These are phyloP conservation scores for Stylonectria norvegica DNA, from an alignment of 2,329 filamentous ascomycete species.

Conservation along the genomic window DNA sequence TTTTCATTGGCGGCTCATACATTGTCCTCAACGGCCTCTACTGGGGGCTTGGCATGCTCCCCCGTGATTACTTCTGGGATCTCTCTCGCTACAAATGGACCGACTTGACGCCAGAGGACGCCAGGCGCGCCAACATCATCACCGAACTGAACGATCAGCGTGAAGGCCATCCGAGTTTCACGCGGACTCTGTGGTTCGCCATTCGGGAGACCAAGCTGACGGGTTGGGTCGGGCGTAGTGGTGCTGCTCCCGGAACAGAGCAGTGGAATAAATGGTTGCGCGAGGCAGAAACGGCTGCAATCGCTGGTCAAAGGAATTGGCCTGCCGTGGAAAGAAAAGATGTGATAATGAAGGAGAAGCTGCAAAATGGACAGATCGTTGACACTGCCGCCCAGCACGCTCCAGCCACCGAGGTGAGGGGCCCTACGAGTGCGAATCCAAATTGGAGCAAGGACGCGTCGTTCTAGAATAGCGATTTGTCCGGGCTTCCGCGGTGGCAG, in stretches of 20 bases:
- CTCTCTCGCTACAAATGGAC: slow-evolving; percentile 47
- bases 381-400: slow-evolving; percentile 31
- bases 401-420: slow-evolving; percentile 26
- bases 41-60: slow-evolving; percentile 53
- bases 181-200: slow-evolving; percentile 56
- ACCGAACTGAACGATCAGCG: slow-evolving; percentile 30
- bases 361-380: slow-evolving; percentile 12
- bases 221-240: slow-evolving; percentile 51
- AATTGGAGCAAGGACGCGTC: slow-evolving; percentile 22
- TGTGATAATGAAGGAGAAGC: slow-evolving; percentile 40
- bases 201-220: slow-evolving; percentile 52
- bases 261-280: slow-evolving; percentile 54
- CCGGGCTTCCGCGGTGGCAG: background rate
- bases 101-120: slow-evolving; percentile 41
- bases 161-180: slow-evolving; percentile 48
- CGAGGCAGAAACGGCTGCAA: slow-evolving; percentile 43
- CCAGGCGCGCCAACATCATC: slow-evolving; percentile 32
- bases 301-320: slow-evolving; percentile 36
- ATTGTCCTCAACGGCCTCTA: slow-evolving; percentile 58
- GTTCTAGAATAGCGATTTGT: slow-evolving; percentile 16
- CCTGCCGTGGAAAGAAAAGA: slow-evolving; percentile 48
- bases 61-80: slow-evolving; percentile 53
- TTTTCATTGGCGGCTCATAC: slow-evolving; percentile 55
- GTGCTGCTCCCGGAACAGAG: slow-evolving; percentile 49
- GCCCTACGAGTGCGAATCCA: slow-evolving; percentile 10